These are phyloP conservation scores for Colletotrichum graminicola DNA, from an alignment of 2,329 filamentous ascomycete genomes.

Conservation along the genomic window DNA sequence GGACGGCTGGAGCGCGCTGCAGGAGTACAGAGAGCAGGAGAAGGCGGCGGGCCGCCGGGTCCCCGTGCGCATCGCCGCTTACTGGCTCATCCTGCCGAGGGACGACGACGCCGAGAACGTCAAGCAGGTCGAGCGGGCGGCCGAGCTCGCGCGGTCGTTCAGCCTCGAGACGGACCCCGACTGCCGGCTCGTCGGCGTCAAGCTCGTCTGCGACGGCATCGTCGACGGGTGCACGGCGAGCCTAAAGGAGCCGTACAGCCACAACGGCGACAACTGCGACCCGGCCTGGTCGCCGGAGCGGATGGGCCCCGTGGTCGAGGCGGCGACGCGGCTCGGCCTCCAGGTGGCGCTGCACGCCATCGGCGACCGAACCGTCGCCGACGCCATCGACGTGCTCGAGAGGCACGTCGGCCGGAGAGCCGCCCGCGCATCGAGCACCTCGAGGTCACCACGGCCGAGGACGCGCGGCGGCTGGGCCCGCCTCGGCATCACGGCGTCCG, in stretches of 20 bases:
- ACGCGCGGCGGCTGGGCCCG: conserved; percentile 67
- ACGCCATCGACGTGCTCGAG: conserved; percentile 69
- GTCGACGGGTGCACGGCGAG: conserved; percentile 69
- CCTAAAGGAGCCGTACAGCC: conserved; percentile 63
- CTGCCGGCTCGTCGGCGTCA: conserved; percentile 61
- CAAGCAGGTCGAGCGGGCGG: conserved; percentile 63
- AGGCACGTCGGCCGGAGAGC: conserved; percentile 56
- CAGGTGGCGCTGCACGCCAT: conserved; percentile 76
- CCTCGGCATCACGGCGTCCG: conserved; percentile 71
- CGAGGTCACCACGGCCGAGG: conserved; percentile 67
- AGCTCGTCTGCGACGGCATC: conserved; percentile 69
- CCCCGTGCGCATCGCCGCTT: conserved; percentile 64
- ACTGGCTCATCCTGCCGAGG: conserved; percentile 67
- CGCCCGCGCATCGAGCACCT: conserved; percentile 75
- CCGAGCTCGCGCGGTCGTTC: conserved; percentile 60
- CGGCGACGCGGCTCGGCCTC: conserved; percentile 54
- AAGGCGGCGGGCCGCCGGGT: conserved; percentile 48
- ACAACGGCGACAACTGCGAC: conserved; percentile 59
- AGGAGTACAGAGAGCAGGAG: conserved; percentile 50
- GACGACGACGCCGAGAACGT: conserved; percentile 58
- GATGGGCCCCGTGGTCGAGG: conserved; percentile 65
- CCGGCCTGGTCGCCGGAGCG: conserved; percentile 67
- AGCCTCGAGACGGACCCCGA: conserved; percentile 53
- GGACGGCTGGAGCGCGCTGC: conserved; percentile 64
- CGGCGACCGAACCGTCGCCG: conserved; percentile 69